Evolutionary conservation across 805 yeast genomes (phyloP).

Genomic region (Ogataea wickerhamii): DNA sequence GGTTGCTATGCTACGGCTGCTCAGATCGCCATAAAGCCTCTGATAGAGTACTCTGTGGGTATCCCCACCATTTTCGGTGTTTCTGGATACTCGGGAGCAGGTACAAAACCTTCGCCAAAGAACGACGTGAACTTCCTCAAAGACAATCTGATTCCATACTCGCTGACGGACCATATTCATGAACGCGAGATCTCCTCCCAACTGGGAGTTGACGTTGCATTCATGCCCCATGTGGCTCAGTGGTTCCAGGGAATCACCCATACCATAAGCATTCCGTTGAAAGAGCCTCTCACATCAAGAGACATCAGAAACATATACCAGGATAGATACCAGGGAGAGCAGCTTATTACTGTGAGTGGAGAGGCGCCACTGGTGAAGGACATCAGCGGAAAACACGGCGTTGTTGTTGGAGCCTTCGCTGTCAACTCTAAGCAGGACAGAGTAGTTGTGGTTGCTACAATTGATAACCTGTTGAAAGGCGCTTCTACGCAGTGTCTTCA

Average conservation of each 20-base stretch:
- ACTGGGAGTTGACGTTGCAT: slow-evolving; percentile 76
- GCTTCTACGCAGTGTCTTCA: slow-evolving; percentile 99
- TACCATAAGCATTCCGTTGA: slow-evolving; percentile 87
- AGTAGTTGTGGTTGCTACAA: slow-evolving; percentile 91
- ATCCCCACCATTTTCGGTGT: slow-evolving; percentile 89
- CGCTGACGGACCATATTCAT: slow-evolving; percentile 94
- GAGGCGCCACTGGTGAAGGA: slow-evolving; percentile 93
- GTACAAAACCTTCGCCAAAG: slow-evolving; percentile 97
- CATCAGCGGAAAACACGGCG: slow-evolving; percentile 91
- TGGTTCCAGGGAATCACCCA: slow-evolving; percentile 99
- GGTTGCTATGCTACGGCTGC: slow-evolving; percentile 99
- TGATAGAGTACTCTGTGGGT: slow-evolving; percentile 63
- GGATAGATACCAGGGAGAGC: slow-evolving; percentile 84
- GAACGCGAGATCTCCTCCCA: slow-evolving; percentile 88
- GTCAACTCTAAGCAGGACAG: slow-evolving; percentile 85
- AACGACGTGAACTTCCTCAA: slow-evolving; percentile 73
- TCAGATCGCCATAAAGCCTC: slow-evolving; percentile 87
- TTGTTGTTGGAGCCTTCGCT: slow-evolving; percentile 92
- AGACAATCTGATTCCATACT: slow-evolving; percentile 89
- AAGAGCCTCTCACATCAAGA: slow-evolving; percentile 65
- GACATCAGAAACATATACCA: slow-evolving; percentile 83
- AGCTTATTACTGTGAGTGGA: slow-evolving; percentile 77
- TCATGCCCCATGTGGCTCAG: slow-evolving; percentile 96
- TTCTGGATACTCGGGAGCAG: slow-evolving; percentile 98
- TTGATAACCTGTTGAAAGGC: slow-evolving; percentile 94